phyloP scores from a whole-genome alignment of 2,329 filamentous ascomycete species.

The Verticillium nonalfalfae region DNA sequence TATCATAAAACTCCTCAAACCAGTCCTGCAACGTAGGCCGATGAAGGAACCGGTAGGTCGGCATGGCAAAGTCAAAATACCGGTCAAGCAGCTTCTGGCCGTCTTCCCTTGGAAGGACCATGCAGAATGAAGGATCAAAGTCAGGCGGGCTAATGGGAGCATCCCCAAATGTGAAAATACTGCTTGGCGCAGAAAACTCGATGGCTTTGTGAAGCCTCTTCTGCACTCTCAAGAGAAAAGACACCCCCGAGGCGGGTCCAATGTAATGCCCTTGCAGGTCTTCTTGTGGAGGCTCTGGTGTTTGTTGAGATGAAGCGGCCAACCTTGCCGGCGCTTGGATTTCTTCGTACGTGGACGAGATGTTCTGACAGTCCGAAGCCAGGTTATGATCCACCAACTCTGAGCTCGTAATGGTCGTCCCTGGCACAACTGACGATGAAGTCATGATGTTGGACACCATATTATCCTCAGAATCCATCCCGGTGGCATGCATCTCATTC shows the following conservation, averaged over 20 bases:
- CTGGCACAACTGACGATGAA: not conserved
- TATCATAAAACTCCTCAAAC: constrained; percentile 35
- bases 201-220: constrained; percentile 18
- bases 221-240: constrained; percentile 21
- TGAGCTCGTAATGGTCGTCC: constrained; percentile 1
- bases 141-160: constrained; percentile 32
- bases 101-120: constrained; percentile 31
- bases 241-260: constrained; percentile 22
- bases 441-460: not conserved
- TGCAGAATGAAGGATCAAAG: constrained; percentile 26
- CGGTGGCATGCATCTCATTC: constrained; percentile 5
- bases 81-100: constrained; percentile 32
- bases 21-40: constrained; percentile 42
- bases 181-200: constrained; percentile 25
- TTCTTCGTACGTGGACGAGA: constrained; percentile 18
- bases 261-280: constrained; percentile 25
- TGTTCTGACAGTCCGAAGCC: not conserved
- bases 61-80: constrained; percentile 52
- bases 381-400: constrained; percentile 1
- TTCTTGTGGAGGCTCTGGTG: constrained; percentile 21
- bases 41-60: constrained; percentile 50
- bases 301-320: not conserved
- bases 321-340: not conserved
- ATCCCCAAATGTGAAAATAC: constrained; percentile 44
- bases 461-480: not conserved